Conservation (phyloP, 495 filamentous ascomycete genomes). For the Hypoxylon lienhwacheense region DNA sequence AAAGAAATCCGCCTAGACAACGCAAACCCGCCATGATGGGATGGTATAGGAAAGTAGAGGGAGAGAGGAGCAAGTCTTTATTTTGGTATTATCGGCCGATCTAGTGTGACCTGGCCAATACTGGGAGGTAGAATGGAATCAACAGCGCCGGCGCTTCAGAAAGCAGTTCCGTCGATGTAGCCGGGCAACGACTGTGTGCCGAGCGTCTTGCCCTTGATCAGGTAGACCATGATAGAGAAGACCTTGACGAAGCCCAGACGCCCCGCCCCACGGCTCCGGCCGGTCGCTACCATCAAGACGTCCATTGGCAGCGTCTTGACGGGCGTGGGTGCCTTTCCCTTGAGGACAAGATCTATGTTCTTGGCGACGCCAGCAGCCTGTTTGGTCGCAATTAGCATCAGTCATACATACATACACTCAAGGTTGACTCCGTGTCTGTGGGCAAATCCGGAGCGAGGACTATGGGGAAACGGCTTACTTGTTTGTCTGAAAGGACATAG, state of each 20-base stretch:
- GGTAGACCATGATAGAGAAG: slow-evolving; percentile 45
- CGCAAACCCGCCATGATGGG: too few relatives aligned
- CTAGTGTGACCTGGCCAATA: too few relatives aligned
- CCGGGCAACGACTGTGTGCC: slow-evolving; percentile 37
- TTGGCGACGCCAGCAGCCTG: slow-evolving; percentile 47
- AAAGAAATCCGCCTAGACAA: too few relatives aligned
- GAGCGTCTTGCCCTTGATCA: slow-evolving; percentile 48
- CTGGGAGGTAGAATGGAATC: too few relatives aligned
- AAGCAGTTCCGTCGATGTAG: slow-evolving; percentile 45
- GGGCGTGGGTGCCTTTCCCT: slow-evolving; percentile 37
- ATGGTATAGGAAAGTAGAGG: too few relatives aligned
- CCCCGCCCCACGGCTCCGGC: slow-evolving; percentile 46
- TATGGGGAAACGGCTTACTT: slow-evolving; percentile 39
- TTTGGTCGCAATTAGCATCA: not conserved
- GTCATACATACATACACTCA: not conserved
- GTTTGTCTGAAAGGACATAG: slow-evolving; percentile 52
- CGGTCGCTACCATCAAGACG: slow-evolving; percentile 44
- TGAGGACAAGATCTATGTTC: slow-evolving; percentile 47
- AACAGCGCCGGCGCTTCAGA: too few relatives aligned
- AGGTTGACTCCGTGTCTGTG: too few relatives aligned
- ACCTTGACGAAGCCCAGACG: slow-evolving; percentile 43
- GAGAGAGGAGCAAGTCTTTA: too few relatives aligned
- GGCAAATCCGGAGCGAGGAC: too few relatives aligned
- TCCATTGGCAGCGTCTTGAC: slow-evolving; percentile 50
- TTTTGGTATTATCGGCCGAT: too few relatives aligned